Base-by-base conservation (phyloP, 805 yeast species). In the Yamadazyma tumulicola region DNA sequence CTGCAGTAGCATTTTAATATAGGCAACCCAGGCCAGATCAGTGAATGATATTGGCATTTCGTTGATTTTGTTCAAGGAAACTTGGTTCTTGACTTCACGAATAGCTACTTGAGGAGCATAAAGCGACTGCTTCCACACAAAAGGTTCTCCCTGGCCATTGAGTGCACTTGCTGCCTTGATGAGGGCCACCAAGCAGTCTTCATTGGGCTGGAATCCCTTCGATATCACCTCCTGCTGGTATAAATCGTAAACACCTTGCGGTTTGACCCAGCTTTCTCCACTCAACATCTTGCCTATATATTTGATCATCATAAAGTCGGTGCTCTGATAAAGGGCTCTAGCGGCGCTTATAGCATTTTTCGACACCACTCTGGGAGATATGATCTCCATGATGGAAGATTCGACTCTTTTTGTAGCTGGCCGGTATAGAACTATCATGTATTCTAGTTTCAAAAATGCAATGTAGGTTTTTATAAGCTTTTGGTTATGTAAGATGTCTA, bases 91-190 rank as follows among this genome's bases (percentile, higher is more conserved):
- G 54, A 81, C 74, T 49, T 81, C 85, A 24, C 63, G 68, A 2
- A 78, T 64, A 0, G 84, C 79, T 17, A 77, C 62, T 45, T 80
- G 85, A 1, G 81, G 63, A 0, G 88, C 84, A 34, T 58, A 72
- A 8, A 35, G 19, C 2, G 31, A 29, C 8, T 30, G 22, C 9
- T 28, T 18, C 39, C 39, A 35, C 12, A 57, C 32, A 3, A 69
- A 29, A 20, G 48, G 44, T 5, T 52, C 42, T 5, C 35, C 44
- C 8, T 51, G 42, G 5, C 35, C 45, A 14, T 19, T 19, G 4
- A 32, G 29, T 1, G 40, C 45, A 43, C 59, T 49, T 5, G 81
- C 67, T 0, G 82, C 78, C 1, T 62, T 51, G 19, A 82, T 62
- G 17, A 82, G 55, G 0, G 79, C 72, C 3, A 59, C 23, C 10